These are phyloP conservation scores for Nannizzia gypsea DNA, from an alignment of 2,329 filamentous ascomycete genomes.

Conservation along the genomic window DNA sequence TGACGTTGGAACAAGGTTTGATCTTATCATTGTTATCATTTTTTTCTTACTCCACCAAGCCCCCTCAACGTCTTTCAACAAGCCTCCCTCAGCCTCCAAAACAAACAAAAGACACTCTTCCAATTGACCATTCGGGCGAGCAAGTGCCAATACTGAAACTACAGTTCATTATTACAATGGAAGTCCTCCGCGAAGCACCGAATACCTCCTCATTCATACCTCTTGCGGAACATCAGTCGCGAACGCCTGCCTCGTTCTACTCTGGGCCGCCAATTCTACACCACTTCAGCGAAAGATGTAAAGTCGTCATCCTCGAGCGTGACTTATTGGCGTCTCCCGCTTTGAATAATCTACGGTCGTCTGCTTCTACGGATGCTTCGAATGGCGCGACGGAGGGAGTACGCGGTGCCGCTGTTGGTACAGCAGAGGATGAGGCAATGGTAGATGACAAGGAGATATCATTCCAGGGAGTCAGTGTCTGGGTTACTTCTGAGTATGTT, in stretches of 20 bases:
- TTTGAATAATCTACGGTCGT: slow-evolving; percentile 22
- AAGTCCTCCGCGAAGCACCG: slow-evolving; percentile 30
- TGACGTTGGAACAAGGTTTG: not conserved
- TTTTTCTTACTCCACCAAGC: not conserved
- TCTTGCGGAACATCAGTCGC: slow-evolving; percentile 36
- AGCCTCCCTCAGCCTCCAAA: not conserved
- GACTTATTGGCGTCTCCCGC: slow-evolving; percentile 28
- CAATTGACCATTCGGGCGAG: not conserved
- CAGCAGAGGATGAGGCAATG: slow-evolving; percentile 1
- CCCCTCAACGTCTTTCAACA: not conserved
- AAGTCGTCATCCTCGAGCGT: slow-evolving; percentile 32
- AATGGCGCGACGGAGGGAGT: not conserved
- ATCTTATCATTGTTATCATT: not conserved
- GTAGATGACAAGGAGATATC: slow-evolving; percentile 24
- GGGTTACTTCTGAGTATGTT: slow-evolving; percentile 39
- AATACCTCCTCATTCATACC: slow-evolving; percentile 32
- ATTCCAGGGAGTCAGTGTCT: slow-evolving; percentile 32
- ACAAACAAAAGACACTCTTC: not conserved
- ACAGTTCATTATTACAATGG: slow-evolving; percentile 24
- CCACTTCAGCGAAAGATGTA: slow-evolving; percentile 36
- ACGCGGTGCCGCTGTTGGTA: slow-evolving; percentile 2
- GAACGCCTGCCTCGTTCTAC: slow-evolving; percentile 39
- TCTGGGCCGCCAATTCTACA: slow-evolving; percentile 36
- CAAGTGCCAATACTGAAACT: not conserved
- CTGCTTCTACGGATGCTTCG: slow-evolving; percentile 6